Percentiles rank a stretch among this genome's conserved stretches.
phyloP scores from a whole-genome alignment of 805 yeast species.

The Saccharomycopsis olivae region DNA sequence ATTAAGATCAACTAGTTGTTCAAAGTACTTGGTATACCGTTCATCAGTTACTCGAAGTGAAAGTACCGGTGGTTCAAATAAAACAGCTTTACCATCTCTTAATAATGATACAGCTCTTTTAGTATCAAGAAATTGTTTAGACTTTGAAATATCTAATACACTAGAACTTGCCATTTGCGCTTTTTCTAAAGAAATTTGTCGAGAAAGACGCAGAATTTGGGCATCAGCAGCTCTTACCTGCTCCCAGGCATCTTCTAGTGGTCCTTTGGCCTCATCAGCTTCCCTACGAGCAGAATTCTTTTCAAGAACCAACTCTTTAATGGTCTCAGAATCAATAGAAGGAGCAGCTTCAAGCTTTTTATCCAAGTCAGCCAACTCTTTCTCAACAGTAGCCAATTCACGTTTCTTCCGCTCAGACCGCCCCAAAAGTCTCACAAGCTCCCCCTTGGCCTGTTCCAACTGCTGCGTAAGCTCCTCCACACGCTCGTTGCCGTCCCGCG shows the following conservation, averaged over 20 bases:
- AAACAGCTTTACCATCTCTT: conserved; percentile 32
- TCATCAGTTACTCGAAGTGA: conserved; percentile 45
- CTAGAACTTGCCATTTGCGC: no score
- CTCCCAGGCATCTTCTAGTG: no score
- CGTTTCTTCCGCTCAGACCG: conserved; percentile 20
- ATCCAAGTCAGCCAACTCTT: conserved; percentile 22
- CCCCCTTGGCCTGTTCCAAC: conserved; percentile 4
- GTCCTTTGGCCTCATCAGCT: no score
- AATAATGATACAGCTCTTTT: conserved; percentile 25
- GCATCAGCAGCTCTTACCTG: no score
- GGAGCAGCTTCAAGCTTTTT: conserved; percentile 21
- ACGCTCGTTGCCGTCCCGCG: no score
- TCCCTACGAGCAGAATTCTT: no score
- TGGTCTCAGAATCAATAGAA: conserved; percentile 19
- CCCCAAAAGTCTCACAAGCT: conserved; percentile 15
- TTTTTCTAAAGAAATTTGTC: no score
- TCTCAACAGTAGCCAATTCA: conserved; percentile 20
- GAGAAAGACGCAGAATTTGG: no score
- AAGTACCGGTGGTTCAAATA: conserved; percentile 70
- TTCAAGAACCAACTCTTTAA: conserved; percentile 14
- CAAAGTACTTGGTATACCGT: conserved; percentile 44
- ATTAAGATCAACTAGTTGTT: conserved; percentile 41
- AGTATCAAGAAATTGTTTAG: conserved; percentile 25
- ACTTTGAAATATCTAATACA: conserved; percentile 29
- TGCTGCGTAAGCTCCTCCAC: neutral